Evolutionary conservation across 2,329 filamentous ascomycete species (phyloP).

Genomic region (Herpotrichia juniperi): DNA sequence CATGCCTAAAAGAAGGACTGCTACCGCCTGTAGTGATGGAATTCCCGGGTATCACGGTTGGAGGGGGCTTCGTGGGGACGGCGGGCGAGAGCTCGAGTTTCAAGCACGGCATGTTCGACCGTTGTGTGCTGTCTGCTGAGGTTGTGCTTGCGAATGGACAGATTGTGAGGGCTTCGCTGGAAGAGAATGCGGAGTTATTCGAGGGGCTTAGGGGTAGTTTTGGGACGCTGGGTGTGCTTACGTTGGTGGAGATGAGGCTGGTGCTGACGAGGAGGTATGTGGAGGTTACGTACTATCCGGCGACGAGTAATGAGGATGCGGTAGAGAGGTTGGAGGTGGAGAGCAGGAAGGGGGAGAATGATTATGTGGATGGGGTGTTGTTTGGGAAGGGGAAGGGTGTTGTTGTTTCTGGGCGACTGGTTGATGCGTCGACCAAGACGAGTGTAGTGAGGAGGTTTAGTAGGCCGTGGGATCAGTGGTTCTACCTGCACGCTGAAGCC

Average conservation of each 20-base stretch:
- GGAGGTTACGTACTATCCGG: constrained; percentile 66
- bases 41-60: constrained; percentile 72
- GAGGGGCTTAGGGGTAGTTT: constrained; percentile 64
- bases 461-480: constrained; percentile 70
- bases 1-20: constrained; percentile 60
- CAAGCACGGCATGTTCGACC: constrained; percentile 69
- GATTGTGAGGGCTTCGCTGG: constrained; percentile 55
- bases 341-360: constrained; percentile 49
- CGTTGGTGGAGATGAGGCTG: constrained; percentile 64
- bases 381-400: constrained; percentile 62
- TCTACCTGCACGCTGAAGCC: constrained; percentile 67
- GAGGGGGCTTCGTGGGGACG: constrained; percentile 70
- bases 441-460: constrained; percentile 56
- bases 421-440: constrained; percentile 47
- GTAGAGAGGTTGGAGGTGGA: constrained; percentile 56
- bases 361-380: constrained; percentile 73
- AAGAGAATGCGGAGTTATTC: constrained; percentile 61
- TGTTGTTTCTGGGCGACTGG: constrained; percentile 65
- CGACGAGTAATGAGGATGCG: constrained; percentile 56
- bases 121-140: constrained; percentile 66
- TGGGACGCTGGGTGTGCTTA: constrained; percentile 67
- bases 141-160: constrained; percentile 67
- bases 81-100: constrained; percentile 72
- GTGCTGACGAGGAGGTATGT: constrained; percentile 62
- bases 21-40: constrained; percentile 73